Conservation (phyloP, 305 asterid genomes). For the Stenogyne calaminthoides region DNA sequence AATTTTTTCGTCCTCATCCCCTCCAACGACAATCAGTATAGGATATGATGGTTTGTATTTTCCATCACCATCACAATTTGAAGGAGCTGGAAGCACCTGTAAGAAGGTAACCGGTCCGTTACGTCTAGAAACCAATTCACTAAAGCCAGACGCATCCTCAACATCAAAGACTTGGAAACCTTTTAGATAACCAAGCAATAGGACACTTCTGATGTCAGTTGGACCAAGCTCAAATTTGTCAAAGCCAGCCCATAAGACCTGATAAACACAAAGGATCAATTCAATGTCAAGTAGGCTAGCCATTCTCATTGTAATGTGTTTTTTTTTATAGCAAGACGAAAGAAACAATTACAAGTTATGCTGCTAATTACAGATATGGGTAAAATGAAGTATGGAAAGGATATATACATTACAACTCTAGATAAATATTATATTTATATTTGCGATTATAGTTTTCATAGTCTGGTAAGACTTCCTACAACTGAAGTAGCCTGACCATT, state of each 20-base stretch:
- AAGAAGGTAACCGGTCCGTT: conserved; percentile 94
- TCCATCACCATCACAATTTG: conserved; percentile 54
- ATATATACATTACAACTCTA: neutral
- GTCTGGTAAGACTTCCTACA: too few relatives aligned
- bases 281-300: neutral
- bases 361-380: neutral
- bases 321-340: too few relatives aligned
- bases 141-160: conserved; percentile 76
- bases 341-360: neutral
- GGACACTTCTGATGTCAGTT: conserved; percentile 58
- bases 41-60: conserved; percentile 69
- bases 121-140: conserved; percentile 86
- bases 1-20: conserved; percentile 57
- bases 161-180: conserved; percentile 98
- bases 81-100: conserved; percentile 85
- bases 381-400: neutral
- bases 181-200: conserved; percentile 81
- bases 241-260: conserved; percentile 99
- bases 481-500: too few relatives aligned
- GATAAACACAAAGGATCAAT: conserved; percentile 32
- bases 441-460: too few relatives aligned
- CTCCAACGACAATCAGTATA: conserved; percentile 77
- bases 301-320: neutral
- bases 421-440: too few relatives aligned
- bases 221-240: conserved; percentile 72